Base-by-base conservation (phyloP, 2,329 filamentous ascomycete species). In the Huntiella abstrusa region DNA sequence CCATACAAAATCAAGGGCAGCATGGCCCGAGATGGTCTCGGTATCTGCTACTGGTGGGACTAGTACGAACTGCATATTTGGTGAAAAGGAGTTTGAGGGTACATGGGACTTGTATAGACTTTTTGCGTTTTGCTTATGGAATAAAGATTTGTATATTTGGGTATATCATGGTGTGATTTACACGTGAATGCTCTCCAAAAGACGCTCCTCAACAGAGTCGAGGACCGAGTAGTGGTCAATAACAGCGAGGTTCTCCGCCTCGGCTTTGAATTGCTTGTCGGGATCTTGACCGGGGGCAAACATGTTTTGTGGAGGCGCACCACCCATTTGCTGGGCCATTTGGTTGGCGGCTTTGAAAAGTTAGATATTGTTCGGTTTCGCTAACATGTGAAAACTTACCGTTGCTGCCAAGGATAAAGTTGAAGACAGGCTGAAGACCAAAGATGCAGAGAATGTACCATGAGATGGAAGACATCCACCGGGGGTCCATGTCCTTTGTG, bases 401-500 rank as follows among this genome's bases (percentile, higher is more conserved):
- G 62, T 96, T 92, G 60, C 82, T 93, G 6, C 91, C 91, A 11
- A 98, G 72, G 43, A 98, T 79, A 61, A 95, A 96, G 58, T 91
- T 93, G 62, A 98, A 98, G 49, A 98, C 87, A 46, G 88, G 85
- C 62, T 96, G 88, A 49, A 98, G 69, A 41, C 92, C 91, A 60
- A 98, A 96, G 52, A 98, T 78, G 57, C 92, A 96, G 54, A 98
- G 67, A 59, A 98, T 96, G 67, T 98, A 98, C 87, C 91, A 98
- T 50, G 86, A 94, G 62, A 98, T 78, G 63, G 86, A 94, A 1
- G 87, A 95, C 64, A 98, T 94, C 91, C 91, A 98, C 63, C 88
- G 75, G 8, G 94, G 91, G 59, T 98, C 92, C 66, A 98, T 79
- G 60, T 98, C 91, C 57, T 80, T 81, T 19, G 92, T 98, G 52